Conservation (phyloP, 306 rosid species). For the Sophora flavescens region DNA sequence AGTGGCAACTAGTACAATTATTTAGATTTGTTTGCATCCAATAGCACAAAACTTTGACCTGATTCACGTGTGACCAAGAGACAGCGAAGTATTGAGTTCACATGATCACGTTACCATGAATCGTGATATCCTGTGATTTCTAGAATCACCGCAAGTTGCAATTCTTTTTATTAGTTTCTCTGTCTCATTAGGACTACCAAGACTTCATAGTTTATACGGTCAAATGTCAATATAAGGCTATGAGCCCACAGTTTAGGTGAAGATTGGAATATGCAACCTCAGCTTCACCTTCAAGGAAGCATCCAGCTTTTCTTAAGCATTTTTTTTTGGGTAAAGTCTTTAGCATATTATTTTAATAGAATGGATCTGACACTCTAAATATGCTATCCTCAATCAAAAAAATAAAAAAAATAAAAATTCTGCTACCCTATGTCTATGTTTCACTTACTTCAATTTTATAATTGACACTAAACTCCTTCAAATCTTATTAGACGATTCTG, state of each 20-base stretch:
- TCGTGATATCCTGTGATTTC: background rate
- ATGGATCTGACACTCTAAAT: background rate
- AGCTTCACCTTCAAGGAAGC: background rate
- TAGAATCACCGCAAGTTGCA: constrained; percentile 1
- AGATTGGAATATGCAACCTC: background rate
- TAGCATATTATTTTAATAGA: background rate
- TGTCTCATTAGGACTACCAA: background rate
- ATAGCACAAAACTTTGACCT: constrained; percentile 40
- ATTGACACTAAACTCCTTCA: constrained; percentile 8
- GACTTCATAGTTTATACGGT: constrained; percentile 16
- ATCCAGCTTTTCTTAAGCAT: background rate
- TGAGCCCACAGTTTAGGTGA: background rate
- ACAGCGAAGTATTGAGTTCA: constrained; percentile 1
- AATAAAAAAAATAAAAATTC: too few relatives aligned
- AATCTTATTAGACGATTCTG: background rate
- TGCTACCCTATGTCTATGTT: background rate
- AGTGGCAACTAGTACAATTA: background rate
- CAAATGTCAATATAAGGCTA: background rate
- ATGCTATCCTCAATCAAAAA: background rate
- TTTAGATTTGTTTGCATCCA: constrained; percentile 6
- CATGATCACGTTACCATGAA: constrained; percentile 13
- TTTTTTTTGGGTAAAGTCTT: background rate
- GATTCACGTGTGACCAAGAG: constrained; percentile 33
- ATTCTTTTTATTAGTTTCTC: background rate
- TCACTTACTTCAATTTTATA: constrained; percentile 9